Percentiles rank a stretch among this genome's conserved stretches.
phyloP scores from a whole-genome alignment of 2,329 filamentous ascomycete genomes.

The Fusarium burgessii region DNA sequence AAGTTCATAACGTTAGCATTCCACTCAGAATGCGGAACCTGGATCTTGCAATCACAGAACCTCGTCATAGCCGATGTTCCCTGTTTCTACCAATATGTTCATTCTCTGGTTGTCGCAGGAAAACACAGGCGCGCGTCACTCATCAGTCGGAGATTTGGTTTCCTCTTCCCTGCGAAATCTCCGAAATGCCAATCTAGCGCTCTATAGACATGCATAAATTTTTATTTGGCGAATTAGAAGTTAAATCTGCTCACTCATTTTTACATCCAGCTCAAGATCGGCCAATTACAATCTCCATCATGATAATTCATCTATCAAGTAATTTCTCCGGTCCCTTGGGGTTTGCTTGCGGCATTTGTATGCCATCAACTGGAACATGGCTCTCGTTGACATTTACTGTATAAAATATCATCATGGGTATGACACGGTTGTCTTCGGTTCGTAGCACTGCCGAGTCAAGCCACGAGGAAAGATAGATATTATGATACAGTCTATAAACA shows the following conservation, averaged over 20 bases:
- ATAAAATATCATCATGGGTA: neutral
- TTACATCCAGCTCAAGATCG: conserved; percentile 5
- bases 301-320: neutral
- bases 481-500: neutral
- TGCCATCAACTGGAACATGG: neutral
- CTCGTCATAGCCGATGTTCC: conserved; percentile 29
- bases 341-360: neutral
- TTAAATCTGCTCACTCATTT: conserved; percentile 18
- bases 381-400: neutral
- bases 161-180: conserved; percentile 39
- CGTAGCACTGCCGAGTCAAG: neutral
- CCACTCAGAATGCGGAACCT: conserved; percentile 5
- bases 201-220: conserved; percentile 32
- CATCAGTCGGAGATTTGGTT: conserved; percentile 43
- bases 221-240: conserved; percentile 32
- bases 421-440: conserved; percentile 1
- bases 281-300: conserved; percentile 27
- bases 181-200: conserved; percentile 34
- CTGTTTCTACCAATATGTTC: conserved; percentile 18
- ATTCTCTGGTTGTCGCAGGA: neutral
- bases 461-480: neutral
- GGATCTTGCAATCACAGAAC: conserved; percentile 1
- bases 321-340: neutral
- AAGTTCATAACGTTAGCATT: conserved; percentile 8
- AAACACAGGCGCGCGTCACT: conserved; percentile 20